Conservation (phyloP, 208 protist species). For the Trichomonas vaginalis region DNA sequence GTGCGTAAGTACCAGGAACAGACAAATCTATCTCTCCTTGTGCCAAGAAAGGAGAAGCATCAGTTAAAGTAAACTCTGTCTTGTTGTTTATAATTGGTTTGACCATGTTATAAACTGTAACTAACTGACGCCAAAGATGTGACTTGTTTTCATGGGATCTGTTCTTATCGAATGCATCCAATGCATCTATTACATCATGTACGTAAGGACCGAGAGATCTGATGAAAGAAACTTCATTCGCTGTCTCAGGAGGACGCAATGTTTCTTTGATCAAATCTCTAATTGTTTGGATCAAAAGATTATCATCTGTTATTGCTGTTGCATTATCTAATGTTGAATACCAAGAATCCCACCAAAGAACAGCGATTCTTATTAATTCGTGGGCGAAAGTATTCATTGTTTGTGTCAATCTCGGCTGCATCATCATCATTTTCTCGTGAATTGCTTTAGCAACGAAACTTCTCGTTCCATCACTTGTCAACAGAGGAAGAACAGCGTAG, state of each 20-base stretch:
- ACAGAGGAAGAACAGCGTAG: not conserved
- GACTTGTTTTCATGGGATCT: not conserved
- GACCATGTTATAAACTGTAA: not conserved
- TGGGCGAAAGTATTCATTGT: not conserved
- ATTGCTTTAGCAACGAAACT: not conserved
- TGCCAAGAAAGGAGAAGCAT: not conserved
- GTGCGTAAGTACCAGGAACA: not conserved
- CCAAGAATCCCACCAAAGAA: not conserved
- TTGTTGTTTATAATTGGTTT: not conserved
- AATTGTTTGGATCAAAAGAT: not conserved
- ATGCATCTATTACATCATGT: not conserved
- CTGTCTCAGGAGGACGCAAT: not conserved
- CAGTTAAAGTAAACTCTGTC: not conserved
- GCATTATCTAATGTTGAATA: not conserved
- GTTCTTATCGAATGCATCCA: not conserved
- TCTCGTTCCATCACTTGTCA: not conserved
- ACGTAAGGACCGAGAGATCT: not conserved
- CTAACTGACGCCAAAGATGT: not conserved
- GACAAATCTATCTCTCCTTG: not conserved
- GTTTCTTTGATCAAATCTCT: not conserved
- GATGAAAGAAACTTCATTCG: not conserved
- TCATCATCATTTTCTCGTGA: not conserved
- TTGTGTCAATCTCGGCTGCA: not conserved
- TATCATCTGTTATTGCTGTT: not conserved
- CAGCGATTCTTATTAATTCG: not conserved